phyloP scores from a whole-genome alignment of 306 rosid species.

The Astragalus membranaceus region DNA sequence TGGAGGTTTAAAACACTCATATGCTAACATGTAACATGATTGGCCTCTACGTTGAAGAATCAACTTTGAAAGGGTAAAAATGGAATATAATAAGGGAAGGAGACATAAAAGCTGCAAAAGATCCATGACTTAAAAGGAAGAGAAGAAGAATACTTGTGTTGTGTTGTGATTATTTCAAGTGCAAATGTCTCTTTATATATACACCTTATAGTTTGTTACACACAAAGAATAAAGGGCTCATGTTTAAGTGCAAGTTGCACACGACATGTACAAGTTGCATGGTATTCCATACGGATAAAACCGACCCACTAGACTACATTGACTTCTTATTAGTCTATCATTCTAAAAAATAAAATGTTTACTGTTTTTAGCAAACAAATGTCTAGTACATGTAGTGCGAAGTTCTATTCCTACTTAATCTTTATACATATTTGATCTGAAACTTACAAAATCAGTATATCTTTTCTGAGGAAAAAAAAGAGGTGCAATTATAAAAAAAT shows the following conservation, averaged over 20 bases:
- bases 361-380: not conserved
- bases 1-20: conserved; percentile 60
- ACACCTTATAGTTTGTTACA: not conserved
- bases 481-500: not conserved
- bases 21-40: conserved; percentile 63
- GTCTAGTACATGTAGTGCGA: not conserved
- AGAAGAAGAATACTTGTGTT: not conserved
- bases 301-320: not conserved
- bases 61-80: conserved; percentile 25
- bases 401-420: no score
- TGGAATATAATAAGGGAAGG: conserved; percentile 28
- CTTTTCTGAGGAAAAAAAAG: not conserved
- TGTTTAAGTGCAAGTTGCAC: conserved; percentile 12
- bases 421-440: no score
- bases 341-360: not conserved
- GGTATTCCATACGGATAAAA: conserved; percentile 2
- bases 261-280: conserved; percentile 10
- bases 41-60: conserved; percentile 41
- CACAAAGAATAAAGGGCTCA: no score
- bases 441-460: no score
- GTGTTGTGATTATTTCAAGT: conserved; percentile 9
- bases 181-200: conserved; percentile 13
- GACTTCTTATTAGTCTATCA: not conserved
- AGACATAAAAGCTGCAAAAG: conserved; percentile 12
- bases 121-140: conserved; percentile 34